Percentiles rank a stretch among this genome's conserved stretches.
These are phyloP conservation scores for Paecilomyces niveus DNA, from an alignment of 2,329 filamentous ascomycete species.

Conservation along the genomic window DNA sequence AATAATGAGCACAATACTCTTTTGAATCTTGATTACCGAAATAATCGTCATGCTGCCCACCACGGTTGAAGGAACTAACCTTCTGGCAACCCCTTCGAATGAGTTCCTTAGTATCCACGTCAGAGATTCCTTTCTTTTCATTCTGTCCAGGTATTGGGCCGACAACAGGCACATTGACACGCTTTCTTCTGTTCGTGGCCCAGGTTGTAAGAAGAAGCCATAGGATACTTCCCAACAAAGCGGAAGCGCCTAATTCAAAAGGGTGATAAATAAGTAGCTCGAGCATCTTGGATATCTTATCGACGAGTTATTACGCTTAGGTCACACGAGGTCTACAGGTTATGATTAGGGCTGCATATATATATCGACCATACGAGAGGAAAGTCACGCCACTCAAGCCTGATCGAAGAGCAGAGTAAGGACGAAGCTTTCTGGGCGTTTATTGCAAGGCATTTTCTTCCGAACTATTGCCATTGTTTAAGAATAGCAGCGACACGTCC, in stretches of 20 bases:
- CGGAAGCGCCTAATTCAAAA: not conserved
- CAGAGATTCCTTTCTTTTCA: not conserved
- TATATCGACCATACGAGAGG: not conserved
- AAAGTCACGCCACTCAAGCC: not conserved
- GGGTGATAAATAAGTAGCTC: not conserved
- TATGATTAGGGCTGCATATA: not conserved
- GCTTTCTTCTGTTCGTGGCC: not conserved
- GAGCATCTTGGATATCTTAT: not conserved
- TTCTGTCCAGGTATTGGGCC: not conserved
- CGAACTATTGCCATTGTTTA: not conserved
- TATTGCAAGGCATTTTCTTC: not conserved
- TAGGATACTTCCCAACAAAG: not conserved
- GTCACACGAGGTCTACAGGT: not conserved
- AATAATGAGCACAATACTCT: not conserved
- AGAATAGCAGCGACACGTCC: not conserved
- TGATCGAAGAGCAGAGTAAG: not conserved
- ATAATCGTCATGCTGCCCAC: not conserved
- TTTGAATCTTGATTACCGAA: not conserved
- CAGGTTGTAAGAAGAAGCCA: not conserved
- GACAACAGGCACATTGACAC: not conserved
- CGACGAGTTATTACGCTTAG: not conserved
- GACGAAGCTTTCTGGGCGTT: not conserved
- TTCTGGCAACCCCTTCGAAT: not conserved
- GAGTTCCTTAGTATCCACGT: not conserved
- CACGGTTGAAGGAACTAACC: not conserved